Evolutionary conservation across 78 protist species (phyloP), one percentile per base, ranked within the genome.

Genomic region (Pelomyxa schiedti): DNA sequence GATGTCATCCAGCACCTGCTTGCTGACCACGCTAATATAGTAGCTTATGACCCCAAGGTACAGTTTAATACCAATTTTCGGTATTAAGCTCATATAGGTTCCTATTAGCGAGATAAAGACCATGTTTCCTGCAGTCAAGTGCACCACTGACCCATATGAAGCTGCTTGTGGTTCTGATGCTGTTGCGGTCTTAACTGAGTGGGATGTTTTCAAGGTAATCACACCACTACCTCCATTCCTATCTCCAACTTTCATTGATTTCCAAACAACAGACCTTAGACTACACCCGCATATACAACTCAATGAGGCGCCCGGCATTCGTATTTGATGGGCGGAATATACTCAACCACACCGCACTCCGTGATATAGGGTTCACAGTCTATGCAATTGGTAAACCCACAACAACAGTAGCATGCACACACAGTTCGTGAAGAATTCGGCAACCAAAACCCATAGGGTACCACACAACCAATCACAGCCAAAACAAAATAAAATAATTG

Each of bases 171-270:
- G 69, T 4, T 84, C 96, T 35, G 93, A 94, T 67, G 97, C 95
- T 7, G 35, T 94, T 39, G 82, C 69, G 24, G 47, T 94, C 58
- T 4, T 82, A 35, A 96, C 99, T 66, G 99, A 96, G 78, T 95
- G 98, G 98, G 94, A 91, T 81, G 96, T 86, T 82, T 94, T 95
- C 82, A 68, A 74, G 75, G 28, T n/a, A n/a, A n/a, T n/a, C n/a
- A n/a, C n/a, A n/a, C n/a, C n/a, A n/a, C 42, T n/a, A n/a, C 30
- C 36, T 66, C 28, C 8, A 9, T 38, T 37, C 35, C 4, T 67
- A 58, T 2, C 28, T 69, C 28, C 47, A 0, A 1, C 29, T 39
- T 22, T 1, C 63, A 22, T 22, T 47, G 63, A 47, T n/a, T n/a
- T n/a, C n/a, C n/a, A n/a, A n/a, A n/a, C n/a, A 5, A 32, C 6